Percentiles rank a stretch among this genome's conserved stretches.
phyloP scores from a whole-genome alignment of 176 grass and related monocot species.

The Eragrostis curvula region DNA sequence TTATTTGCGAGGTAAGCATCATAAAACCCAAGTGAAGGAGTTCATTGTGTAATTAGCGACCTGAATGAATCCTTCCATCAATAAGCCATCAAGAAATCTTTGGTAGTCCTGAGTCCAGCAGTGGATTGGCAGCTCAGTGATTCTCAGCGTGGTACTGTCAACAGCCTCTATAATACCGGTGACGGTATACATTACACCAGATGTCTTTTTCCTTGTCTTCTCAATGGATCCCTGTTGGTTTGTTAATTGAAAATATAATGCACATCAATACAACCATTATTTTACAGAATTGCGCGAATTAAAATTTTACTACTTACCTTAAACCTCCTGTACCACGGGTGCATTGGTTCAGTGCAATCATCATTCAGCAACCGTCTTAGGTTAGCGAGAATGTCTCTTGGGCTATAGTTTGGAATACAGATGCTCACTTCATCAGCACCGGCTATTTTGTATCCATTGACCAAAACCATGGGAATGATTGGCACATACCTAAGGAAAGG shows the following conservation, averaged over 20 bases:
- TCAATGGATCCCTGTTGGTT: constrained; percentile 65
- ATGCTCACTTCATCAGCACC: constrained; percentile 95
- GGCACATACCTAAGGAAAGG: constrained; percentile 80
- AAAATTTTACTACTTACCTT: constrained; percentile 56
- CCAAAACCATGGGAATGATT: constrained; percentile 83
- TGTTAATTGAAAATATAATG: neutral
- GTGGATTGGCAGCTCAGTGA: constrained; percentile 77
- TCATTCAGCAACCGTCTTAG: constrained; percentile 65
- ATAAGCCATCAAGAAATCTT: constrained; percentile 56
- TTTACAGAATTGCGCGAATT: neutral
- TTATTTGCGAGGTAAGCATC: neutral
- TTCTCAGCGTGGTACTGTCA: constrained; percentile 54
- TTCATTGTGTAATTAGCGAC: constrained; percentile 31
- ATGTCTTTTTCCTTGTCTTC: constrained; percentile 58
- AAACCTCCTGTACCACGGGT: constrained; percentile 89
- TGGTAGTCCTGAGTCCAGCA: constrained; percentile 85
- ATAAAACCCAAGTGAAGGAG: constrained; percentile 16
- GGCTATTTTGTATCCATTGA: constrained; percentile 93
- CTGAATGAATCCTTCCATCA: constrained; percentile 61
- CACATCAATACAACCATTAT: neutral
- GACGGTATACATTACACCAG: constrained; percentile 71
- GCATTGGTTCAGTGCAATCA: constrained; percentile 64
- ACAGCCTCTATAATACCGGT: constrained; percentile 72
- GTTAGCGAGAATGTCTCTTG: constrained; percentile 77
- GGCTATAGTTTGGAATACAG: constrained; percentile 85